Base-by-base conservation (phyloP, 148 eudicot species). In the Spergularia bocconei region DNA sequence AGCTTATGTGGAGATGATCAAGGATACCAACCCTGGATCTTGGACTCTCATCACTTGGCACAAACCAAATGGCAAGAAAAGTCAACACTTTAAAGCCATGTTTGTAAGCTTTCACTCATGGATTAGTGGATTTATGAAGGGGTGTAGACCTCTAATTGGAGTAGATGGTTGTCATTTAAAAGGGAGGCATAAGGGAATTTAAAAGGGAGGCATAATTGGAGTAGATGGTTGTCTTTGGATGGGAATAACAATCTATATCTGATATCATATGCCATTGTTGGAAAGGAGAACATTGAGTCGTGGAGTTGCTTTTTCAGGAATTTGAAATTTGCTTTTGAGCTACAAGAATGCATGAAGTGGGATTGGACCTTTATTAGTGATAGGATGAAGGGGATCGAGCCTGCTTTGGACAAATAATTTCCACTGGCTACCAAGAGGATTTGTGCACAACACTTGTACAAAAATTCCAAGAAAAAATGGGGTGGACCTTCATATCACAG, bases 141-240 rank as follows among this genome's bases (percentile, higher is more conserved):
- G 70, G 17, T 47, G 70, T 23, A 67, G 54, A 19, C 70, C 54
- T 14, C 16, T 67, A 8, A 72, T 72, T 7, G 67, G 67, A 1
- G 53, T 72, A 19, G 75, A 72, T 44, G 67, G 67, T 0, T 41
- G 55, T 6, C 75, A 71, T 39, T 38, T 65, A 19, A 65, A 65
- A 47, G 69, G 69, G 1, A 38, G 69, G 2, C 39, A 38, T 12
- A 67, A 67, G 51, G 70, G 70, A 19, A 19, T 44, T 7, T 47
- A 15, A n/a, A n/a, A n/a, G n/a, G n/a, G n/a, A n/a, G n/a, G n/a
- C n/a, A n/a, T n/a, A n/a, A n/a, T n/a, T n/a, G n/a, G n/a, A n/a
- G n/a, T n/a, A n/a, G n/a, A n/a, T n/a, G n/a, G 8, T 44, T 72
- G 54, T 13, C n/a, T 19, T 17, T 71, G 11, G 75, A 71, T 71